Percentiles rank a stretch among this genome's conserved stretches.
These are phyloP conservation scores for Cladophialophora carrionii DNA, from an alignment of 2,329 filamentous ascomycete genomes.

Conservation along the genomic window DNA sequence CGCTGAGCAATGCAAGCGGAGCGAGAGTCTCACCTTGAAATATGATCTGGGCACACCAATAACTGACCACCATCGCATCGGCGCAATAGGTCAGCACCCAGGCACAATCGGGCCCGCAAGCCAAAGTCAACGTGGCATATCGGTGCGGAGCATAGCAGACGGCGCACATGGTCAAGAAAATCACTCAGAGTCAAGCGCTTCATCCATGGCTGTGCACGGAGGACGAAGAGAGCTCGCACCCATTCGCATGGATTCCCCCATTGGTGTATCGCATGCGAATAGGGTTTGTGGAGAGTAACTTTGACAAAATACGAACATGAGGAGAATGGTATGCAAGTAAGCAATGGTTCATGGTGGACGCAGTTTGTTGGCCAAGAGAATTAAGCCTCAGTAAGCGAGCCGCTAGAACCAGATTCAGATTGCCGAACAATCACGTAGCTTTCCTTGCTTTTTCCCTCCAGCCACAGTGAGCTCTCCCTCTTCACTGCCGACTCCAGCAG, in stretches of 20 bases:
- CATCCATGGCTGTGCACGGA: not conserved
- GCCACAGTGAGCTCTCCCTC: not conserved
- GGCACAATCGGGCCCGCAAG: not conserved
- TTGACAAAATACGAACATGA: not conserved
- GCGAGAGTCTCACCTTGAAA: not conserved
- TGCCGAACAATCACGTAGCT: not conserved
- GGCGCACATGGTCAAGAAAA: not conserved
- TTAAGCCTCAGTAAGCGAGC: not conserved
- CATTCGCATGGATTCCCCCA: slow-evolving; percentile 5
- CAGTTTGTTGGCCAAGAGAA: not conserved
- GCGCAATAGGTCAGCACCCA: not conserved
- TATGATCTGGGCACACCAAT: not conserved
- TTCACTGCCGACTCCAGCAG: not conserved
- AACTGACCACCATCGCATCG: not conserved
- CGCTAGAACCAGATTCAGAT: not conserved
- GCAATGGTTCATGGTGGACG: not conserved
- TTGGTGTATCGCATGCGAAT: slow-evolving; percentile 1
- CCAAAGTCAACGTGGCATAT: too few species aligned
- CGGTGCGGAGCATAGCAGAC: not conserved
- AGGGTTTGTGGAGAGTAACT: not conserved
- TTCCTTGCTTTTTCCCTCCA: not conserved
- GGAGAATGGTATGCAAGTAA: not conserved
- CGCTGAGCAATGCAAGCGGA: not conserved
- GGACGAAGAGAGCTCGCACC: not conserved
- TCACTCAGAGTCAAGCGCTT: not conserved